Evolutionary conservation across 176 grass and related monocot genomes (phyloP), one percentile per base, ranked within the genome.

Genomic region (Areca catechu): DNA sequence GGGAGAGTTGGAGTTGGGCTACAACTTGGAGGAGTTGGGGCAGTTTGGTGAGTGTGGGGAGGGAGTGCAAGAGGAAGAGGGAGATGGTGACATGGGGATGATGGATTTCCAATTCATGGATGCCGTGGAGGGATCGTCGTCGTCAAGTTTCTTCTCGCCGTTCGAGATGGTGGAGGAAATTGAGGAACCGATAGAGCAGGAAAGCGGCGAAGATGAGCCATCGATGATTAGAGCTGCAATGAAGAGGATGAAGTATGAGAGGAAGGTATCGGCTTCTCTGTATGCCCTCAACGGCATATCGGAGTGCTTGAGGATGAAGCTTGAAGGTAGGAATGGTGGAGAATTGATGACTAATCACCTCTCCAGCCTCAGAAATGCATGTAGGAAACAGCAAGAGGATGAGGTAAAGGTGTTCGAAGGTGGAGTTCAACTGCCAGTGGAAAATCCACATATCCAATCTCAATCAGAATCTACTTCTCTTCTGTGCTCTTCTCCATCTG

Each of bases 51-150:
- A 43, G 7, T 3, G 34, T 43, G 34, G 9, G 4, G 69, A 34
- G n/a, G 67, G 60, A 53, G 34, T 70, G 54, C 79, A 72, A 3
- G 71, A 77, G 58, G 3, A 58, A 0, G 69, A 37, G n/a, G 71
- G 19, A 0, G 69, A 29, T 7, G 63, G 50, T 0, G 75, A 75
- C 0, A 73, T 74, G 0, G 74, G 76, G 1, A 22, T 64, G 56
- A 54, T 89, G 66, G 81, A 81, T 63, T 89, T 89, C 7, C 69
- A 71, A 49, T 79, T 84, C 81, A 84, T 89, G 86, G 86, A 89
- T 25, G 80, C 30, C 74, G 16, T 56, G 53, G 30, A 37, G 53
- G 68, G 34, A 43, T 43, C 14, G 27, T 21, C 70, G 24, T 17
- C 29, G 10, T n/a, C n/a, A n/a, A 25, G 6, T 29, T 57, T 58